Base-by-base conservation (phyloP, 202 grass and related monocot species). In the Panicum virgatum region DNA sequence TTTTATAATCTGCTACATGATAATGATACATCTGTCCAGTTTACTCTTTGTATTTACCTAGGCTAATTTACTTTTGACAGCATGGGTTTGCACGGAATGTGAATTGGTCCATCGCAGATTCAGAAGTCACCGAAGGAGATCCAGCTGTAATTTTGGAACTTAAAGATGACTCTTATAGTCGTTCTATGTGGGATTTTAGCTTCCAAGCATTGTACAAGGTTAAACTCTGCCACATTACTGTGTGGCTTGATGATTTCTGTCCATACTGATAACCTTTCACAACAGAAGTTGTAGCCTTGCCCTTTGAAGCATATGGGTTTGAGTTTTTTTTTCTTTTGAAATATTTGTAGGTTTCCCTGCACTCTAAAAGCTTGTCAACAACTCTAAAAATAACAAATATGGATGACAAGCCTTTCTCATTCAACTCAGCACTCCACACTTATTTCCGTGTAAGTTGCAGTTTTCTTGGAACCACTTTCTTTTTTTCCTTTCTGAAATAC, bases 151-250 rank as follows among this genome's bases (percentile, higher is more conserved):
- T 87, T 66, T 85, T 95, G 86, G 92, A 98, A 88, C 64, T 98
- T 76, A 95, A 91, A 80, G 96, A 95, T 26, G 80, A 95, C 60
- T 64, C 90, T 7, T 98, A 98, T 60, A 98, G 90, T 30, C 96
- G 82, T 14, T 84, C 92, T 29, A 98, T 93, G 90, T 98, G 96
- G 95, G 96, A 98, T 86, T 98, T 88, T 57, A 93, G 92, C 85
- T 95, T 95, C 83, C 96, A 93, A 78, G 92, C 96, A 88, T 71
- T 95, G 37, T 98, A 90, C 85, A 95, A 91, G 88, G 95, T 97
- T 45, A 80, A 42, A 77, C 50, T 82, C 58, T 63, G 19, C 5
- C 68, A 30, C n/a, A 37, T 3, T 50, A 65, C 34, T 60, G 40
- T 82, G 54, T 72, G 37, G 23, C 48, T 79, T 82, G 23, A 32